A percentile compares a stretch with the other conserved stretches of the same genome.
Conservation (phyloP, 495 filamentous ascomycete genomes). For the Glarea lozoyensis region DNA sequence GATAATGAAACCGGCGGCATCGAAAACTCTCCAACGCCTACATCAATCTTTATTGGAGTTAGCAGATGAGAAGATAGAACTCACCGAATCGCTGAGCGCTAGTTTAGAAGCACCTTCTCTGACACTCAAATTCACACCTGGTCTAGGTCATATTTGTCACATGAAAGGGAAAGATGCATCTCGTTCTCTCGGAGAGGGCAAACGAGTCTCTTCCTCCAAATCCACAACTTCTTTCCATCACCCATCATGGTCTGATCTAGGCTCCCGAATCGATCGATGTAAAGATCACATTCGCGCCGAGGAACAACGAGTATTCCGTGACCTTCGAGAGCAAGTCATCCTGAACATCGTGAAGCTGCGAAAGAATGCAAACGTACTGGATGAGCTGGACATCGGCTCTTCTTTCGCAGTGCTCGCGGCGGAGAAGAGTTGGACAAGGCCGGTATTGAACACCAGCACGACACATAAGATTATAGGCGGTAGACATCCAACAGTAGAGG, state of each 20-base stretch:
- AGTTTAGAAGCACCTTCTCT: conserved; percentile 44
- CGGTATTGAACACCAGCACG: conserved; percentile 41
- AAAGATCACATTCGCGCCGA: conserved; percentile 55
- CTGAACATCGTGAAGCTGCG: conserved; percentile 72
- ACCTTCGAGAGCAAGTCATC: conserved; percentile 61
- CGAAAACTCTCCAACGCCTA: conserved; percentile 48
- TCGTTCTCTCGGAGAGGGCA: conserved; percentile 8
- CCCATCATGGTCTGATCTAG: conserved; percentile 74
- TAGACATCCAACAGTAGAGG: conserved; percentile 82
- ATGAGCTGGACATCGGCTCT: conserved; percentile 82
- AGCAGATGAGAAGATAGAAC: conserved; percentile 41
- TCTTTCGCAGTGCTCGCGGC: conserved; percentile 71
- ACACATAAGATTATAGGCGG: conserved; percentile 68
- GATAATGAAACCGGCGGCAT: conserved; percentile 79
- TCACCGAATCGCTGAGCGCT: conserved; percentile 50
- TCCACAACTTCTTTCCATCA: conserved; percentile 78
- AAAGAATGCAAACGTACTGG: conserved; percentile 78
- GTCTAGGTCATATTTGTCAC: conserved; percentile 81
- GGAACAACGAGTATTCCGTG: conserved; percentile 44
- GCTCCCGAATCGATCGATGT: conserved; percentile 60
- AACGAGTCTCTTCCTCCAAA: conserved; percentile 64
- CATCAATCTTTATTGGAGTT: conserved; percentile 56
- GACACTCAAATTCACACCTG: conserved; percentile 74
- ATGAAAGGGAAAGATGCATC: conserved; percentile 72
- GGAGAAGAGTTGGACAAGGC: conserved; percentile 65